Evolutionary conservation across 768 basidiomycete species (phyloP), one percentile per base, ranked within the genome.

Genomic region (Russula ochroleuca): DNA sequence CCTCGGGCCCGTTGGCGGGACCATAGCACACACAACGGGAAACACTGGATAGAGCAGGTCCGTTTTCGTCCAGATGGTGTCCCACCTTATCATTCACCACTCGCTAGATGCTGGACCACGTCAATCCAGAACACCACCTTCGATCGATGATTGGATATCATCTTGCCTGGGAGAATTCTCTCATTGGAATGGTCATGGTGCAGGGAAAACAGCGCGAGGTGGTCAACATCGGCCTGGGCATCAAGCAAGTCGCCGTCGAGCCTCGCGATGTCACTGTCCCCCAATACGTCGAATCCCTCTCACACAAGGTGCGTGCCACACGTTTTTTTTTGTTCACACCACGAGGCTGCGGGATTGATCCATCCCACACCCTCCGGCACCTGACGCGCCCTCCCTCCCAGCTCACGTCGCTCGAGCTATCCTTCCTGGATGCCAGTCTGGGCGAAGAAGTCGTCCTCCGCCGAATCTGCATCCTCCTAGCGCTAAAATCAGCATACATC

Each of bases 121-220:
- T 85, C 68, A 82, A 83, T 70, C 65, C 65, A 45, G 67, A 68
- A 63, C 67, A 68, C 40, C 84, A 83, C 56, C 77, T 85, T 19
- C 82, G 84, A 25, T 87, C 88, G 0, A 87, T 86, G 82, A 92
- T 92, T 62, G 89, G 89, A 8, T 92, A 92, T 68, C 87, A 89
- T 63, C 82, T 89, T 51, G 79, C 84, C 1, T 85, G 80, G 68
- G 83, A 86, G 64, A 82, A 81, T 62, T 87, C 86, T 11, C 72
- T 92, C 10, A 84, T 89, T 59, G 88, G 86, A n/a, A 90, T 92
- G 87, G 85, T 86, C 43, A 90, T 93, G 83, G 88, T 88, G 1
- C 90, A 92, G 68, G 91, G 91, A 3, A 79, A 80, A 11, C 84
- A 85, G 59, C 81, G 83, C 50, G 85, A 88, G 61, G 91, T 93